Conservation (phyloP, 345 rosid species). For the Streptanthus diversifolius region DNA sequence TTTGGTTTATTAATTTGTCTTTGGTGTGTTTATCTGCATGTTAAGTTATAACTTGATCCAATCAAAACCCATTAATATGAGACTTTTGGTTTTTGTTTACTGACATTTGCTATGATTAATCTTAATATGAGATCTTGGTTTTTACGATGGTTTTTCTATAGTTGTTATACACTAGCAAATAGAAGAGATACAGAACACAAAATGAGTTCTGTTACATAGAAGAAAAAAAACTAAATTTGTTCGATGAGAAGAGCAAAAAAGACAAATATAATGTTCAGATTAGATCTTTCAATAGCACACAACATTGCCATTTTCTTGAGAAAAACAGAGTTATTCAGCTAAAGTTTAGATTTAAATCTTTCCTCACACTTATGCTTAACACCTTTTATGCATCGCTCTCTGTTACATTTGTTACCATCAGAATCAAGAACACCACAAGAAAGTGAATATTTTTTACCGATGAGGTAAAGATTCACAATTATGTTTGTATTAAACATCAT, state of each 20-base stretch:
- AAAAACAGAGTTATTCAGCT: slow-evolving; percentile 21
- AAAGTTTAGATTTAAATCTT: slow-evolving; percentile 12
- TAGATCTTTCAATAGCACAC: slow-evolving; percentile 7
- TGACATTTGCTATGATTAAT: neutral
- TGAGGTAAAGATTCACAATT: slow-evolving; percentile 17
- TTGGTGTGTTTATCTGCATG: slow-evolving; percentile 6
- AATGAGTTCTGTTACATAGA: neutral
- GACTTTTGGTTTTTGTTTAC: neutral
- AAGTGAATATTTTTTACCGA: slow-evolving; percentile 17
- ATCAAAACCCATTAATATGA: slow-evolving; percentile 1
- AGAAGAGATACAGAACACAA: neutral
- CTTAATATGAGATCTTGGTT: neutral
- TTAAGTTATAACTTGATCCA: slow-evolving; percentile 4
- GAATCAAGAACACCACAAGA: slow-evolving; percentile 30
- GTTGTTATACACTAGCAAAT: neutral
- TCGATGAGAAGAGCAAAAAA: neutral
- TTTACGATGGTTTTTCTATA: neutral
- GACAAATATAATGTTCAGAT: slow-evolving; percentile 3
- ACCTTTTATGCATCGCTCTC: slow-evolving; percentile 28
- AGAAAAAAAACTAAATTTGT: neutral
- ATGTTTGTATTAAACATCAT: neutral
- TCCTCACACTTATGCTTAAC: slow-evolving; percentile 28
- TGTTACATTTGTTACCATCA: slow-evolving; percentile 22
- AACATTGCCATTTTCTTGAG: neutral
- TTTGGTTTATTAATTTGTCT: slow-evolving; percentile 9